Evolutionary conservation across 345 rosid genomes (phyloP).

Genomic region (Arabidopsis thaliana): TAIR10.1 NC_003074.8:20805001-20805500

Average conservation of each 20-base stretch:
- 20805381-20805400: slow-evolving; percentile 75
- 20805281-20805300: slow-evolving; percentile 64
- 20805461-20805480: slow-evolving; percentile 76
- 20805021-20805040: not conserved
- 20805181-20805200: slow-evolving; percentile 51
- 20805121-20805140: slow-evolving; percentile 39
- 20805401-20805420: slow-evolving; percentile 46
- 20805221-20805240: slow-evolving; percentile 63
- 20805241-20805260: slow-evolving; percentile 68
- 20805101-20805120: not conserved
- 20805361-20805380: slow-evolving; percentile 60
- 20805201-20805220: slow-evolving; percentile 77
- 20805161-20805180: slow-evolving; percentile 65
- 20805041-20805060: not conserved
- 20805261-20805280: slow-evolving; percentile 66
- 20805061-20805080: not conserved
- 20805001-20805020: not conserved
- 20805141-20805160: slow-evolving; percentile 57
- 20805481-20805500: slow-evolving; percentile 79
- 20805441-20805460: slow-evolving; percentile 50
- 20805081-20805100: not conserved
- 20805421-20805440: slow-evolving; percentile 51
- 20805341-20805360: slow-evolving; percentile 56
- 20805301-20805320: slow-evolving; percentile 63
- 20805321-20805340: slow-evolving; percentile 71